Conservation (phyloP, 2,329 filamentous ascomycete genomes). For the Tothia fuscella region DNA sequence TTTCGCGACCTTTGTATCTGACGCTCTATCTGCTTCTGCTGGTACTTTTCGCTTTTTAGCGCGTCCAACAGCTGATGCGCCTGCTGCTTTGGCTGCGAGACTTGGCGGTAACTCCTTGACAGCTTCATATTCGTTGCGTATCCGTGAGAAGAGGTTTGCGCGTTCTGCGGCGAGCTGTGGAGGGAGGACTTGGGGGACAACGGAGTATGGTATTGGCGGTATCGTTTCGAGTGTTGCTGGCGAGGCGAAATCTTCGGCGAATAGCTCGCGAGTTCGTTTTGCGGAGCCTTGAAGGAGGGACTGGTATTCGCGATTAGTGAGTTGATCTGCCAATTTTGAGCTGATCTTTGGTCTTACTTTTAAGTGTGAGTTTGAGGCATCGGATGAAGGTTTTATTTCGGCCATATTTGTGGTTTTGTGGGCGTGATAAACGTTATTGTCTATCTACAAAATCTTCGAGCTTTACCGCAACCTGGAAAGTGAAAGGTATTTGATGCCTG, state of each 20-base stretch:
- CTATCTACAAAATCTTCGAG: too few species aligned
- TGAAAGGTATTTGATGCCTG: too few species aligned
- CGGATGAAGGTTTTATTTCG: constrained; percentile 1
- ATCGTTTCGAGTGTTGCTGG: constrained; percentile 29
- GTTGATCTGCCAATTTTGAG: too few species aligned
- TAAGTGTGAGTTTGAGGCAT: constrained; percentile 2
- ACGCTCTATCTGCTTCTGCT: constrained; percentile 34
- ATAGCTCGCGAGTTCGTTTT: constrained; percentile 43
- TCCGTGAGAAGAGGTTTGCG: constrained; percentile 42
- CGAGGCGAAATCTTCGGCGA: constrained; percentile 39
- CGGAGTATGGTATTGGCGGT: constrained; percentile 26
- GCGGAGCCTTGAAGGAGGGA: constrained; percentile 30
- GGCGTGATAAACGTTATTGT: too few species aligned
- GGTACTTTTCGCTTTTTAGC: constrained; percentile 45
- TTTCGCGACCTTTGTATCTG: constrained; percentile 47
- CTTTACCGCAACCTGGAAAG: too few species aligned
- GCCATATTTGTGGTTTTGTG: constrained; percentile 2
- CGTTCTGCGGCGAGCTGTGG: constrained; percentile 32
- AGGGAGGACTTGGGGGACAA: constrained; percentile 33
- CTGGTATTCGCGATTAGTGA: constrained; percentile 7
- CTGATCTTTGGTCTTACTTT: too few species aligned
- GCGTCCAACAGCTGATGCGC: constrained; percentile 43
- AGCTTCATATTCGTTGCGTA: constrained; percentile 63
- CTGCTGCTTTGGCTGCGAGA: constrained; percentile 68
- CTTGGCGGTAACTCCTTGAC: constrained; percentile 66